These are phyloP conservation scores for Peniophora sp. DNA, from an alignment of 1,284 basidiomycete species.

Conservation along the genomic window DNA sequence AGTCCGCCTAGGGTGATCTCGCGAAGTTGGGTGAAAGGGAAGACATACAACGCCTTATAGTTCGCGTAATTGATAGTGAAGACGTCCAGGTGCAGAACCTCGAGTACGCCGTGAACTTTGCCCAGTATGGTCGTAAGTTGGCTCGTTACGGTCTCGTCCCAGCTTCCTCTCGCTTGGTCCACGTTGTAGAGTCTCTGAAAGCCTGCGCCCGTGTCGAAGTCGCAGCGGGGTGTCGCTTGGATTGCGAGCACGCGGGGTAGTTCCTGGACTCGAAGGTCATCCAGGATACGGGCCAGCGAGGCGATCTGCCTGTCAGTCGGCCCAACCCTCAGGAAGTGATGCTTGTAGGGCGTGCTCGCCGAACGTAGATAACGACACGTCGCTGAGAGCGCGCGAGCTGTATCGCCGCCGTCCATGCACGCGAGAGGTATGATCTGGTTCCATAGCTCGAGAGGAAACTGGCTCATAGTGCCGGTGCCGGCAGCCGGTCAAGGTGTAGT, in stretches of 20 bases:
- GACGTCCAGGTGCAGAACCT: too few species aligned
- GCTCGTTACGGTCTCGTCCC: too few species aligned
- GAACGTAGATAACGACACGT: slow-evolving; percentile 13
- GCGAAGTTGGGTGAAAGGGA: too few species aligned
- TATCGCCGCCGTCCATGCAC: slow-evolving; percentile 21
- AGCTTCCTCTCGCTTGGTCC: too few species aligned
- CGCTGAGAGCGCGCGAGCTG: slow-evolving; percentile 17
- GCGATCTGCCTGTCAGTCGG: background rate
- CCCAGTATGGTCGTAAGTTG: too few species aligned
- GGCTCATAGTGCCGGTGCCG: slow-evolving; percentile 1
- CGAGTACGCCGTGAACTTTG: too few species aligned
- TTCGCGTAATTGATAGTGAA: too few species aligned
- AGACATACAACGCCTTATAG: too few species aligned
- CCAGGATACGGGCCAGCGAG: background rate
- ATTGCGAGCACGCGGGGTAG: background rate
- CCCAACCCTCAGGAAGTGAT: background rate
- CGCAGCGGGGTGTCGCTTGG: background rate
- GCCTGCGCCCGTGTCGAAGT: background rate
- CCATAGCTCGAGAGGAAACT: slow-evolving; percentile 4
- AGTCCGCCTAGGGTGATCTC: too few species aligned
- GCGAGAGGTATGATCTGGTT: slow-evolving; percentile 19
- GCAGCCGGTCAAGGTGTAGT: too few species aligned
- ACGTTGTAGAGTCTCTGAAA: background rate
- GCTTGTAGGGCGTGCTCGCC: slow-evolving; percentile 7
- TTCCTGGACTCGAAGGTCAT: background rate